Base-by-base conservation (phyloP, 805 yeast genomes). In the Wickerhamomyces hampshirensis region DNA sequence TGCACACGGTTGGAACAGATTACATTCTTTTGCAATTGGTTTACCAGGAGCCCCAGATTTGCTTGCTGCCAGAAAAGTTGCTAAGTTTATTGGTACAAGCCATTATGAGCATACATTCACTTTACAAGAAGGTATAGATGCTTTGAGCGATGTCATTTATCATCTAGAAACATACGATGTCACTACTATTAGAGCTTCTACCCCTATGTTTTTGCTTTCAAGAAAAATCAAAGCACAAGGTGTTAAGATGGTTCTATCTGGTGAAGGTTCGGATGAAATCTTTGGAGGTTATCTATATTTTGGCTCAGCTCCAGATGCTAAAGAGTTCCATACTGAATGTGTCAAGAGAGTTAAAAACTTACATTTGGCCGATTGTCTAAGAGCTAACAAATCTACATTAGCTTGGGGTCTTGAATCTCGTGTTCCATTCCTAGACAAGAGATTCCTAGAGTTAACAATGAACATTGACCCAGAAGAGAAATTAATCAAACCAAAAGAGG, bases 381-480 rank as follows among this genome's bases (percentile, higher is more conserved):
- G 99, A 67, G 99, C 99, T 48, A 93, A 93, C 84, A 93, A 93
- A 70, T 89, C 97, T 23, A 93, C 99, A 41, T 86, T 93, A 96
- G 98, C 99, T 30, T 93, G 99, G 99, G 99, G 99, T 65, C 76
- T 93, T 47, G 99, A 93, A 71, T 98, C 98, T 44, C 84, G 99
- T 69, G 98, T 93, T 51, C 99, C 99, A 51, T 93, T 93, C 84
- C 76, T 93, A 68, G 99, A 93, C 69, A 85, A 80, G 69, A 74
- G 80, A 61, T 93, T 93, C 76, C 70, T 93, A 64, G 86, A 91
- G 56, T 77, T 85, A 30, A 79, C 94, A 64, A 83, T 93, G 96
- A 83, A 84, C 83, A 84, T 93, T 59, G 83, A 84, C 66, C 98
- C 99, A 48, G 73, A 73, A 47, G 97, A 93, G 56, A 93, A 93